A percentile compares a stretch with the other conserved stretches of the same genome.
Conservation (phyloP, 2,329 filamentous ascomycete genomes). For the Aphanocladium album region DNA sequence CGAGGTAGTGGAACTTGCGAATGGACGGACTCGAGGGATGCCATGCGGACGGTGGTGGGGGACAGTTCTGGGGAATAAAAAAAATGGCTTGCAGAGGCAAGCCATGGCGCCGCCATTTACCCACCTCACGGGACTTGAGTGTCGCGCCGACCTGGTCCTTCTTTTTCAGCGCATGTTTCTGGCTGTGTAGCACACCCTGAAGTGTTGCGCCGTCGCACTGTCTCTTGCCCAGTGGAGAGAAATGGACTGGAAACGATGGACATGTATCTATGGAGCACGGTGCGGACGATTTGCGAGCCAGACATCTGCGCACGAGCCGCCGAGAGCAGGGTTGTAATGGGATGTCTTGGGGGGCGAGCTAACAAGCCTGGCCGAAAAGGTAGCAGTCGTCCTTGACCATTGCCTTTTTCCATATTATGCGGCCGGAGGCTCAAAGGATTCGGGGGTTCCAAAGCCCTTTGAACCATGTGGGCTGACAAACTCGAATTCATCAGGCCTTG, state of each 20-base stretch:
- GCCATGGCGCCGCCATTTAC: not conserved
- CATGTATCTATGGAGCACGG: not conserved
- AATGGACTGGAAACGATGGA: not conserved
- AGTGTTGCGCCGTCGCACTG: not conserved
- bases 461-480: too few species aligned
- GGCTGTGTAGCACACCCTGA: not conserved
- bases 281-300: not conserved
- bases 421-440: not conserved
- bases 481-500: not conserved
- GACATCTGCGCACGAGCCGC: not conserved
- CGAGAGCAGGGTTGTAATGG: not conserved
- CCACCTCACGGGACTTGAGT: not conserved
- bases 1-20: not conserved
- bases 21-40: not conserved
- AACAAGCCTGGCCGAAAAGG: too few species aligned
- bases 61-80: not conserved
- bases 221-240: not conserved
- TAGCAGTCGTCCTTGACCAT: not conserved
- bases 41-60: not conserved
- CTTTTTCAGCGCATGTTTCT: not conserved
- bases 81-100: not conserved
- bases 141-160: not conserved
- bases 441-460: not conserved
- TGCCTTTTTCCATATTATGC: not conserved
- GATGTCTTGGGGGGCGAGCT: not conserved